These are phyloP conservation scores for Lasiodiplodia gonubiensis DNA, from an alignment of 2,329 filamentous ascomycete genomes.

Conservation along the genomic window DNA sequence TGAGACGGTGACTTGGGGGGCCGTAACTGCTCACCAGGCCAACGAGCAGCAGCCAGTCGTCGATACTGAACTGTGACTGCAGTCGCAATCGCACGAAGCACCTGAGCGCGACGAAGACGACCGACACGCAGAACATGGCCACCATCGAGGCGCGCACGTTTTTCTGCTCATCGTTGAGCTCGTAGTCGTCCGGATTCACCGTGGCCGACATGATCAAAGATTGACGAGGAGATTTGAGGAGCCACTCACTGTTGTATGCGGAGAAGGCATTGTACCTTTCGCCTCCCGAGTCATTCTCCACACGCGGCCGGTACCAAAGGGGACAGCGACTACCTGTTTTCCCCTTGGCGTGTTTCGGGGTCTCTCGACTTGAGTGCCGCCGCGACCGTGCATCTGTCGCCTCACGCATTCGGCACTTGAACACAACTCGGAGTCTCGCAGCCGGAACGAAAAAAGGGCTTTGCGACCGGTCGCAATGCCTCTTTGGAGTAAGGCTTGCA, in stretches of 20 bases:
- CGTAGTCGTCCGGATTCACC: background rate
- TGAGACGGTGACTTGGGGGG: background rate
- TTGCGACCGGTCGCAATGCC: no score
- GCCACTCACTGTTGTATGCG: background rate
- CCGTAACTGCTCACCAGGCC: background rate
- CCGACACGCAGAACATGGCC: background rate
- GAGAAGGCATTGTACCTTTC: background rate
- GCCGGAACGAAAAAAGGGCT: no score
- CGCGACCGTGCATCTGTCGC: no score
- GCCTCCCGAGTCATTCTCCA: background rate
- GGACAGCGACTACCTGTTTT: background rate
- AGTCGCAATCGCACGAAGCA: slow-evolving; percentile 5
- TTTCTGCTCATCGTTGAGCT: background rate
- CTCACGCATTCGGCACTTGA: no score
- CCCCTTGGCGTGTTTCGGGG: slow-evolving; percentile 2
- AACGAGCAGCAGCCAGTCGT: slow-evolving; percentile 11
- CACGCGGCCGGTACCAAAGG: background rate
- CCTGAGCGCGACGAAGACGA: slow-evolving; percentile 14
- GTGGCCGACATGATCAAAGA: background rate
- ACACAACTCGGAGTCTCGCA: no score
- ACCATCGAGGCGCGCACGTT: background rate
- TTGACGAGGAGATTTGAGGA: background rate
- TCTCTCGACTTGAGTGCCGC: background rate
- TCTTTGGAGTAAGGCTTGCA: no score
- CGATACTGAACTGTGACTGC: slow-evolving; percentile 13